Evolutionary conservation across 2,329 filamentous ascomycete species (phyloP).

Genomic region (Penicillium sp.): DNA sequence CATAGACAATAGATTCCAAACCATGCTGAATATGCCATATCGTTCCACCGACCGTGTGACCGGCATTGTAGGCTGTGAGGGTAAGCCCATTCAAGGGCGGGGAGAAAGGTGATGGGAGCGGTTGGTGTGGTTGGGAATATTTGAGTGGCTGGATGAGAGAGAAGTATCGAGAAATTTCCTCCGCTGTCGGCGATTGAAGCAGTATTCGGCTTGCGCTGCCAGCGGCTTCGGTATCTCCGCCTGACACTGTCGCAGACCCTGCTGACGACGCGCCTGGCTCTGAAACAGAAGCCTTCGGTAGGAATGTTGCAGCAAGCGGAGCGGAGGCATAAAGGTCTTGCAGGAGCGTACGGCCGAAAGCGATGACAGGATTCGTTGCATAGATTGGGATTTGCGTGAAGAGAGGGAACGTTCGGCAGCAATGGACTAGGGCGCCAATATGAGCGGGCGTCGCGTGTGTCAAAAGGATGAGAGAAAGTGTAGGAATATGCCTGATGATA

Average conservation of each 20-base stretch:
- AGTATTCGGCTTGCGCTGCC: constrained; percentile 41
- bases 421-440: constrained; percentile 86
- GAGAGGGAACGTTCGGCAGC: constrained; percentile 88
- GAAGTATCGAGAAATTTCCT: constrained; percentile 90
- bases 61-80: constrained; percentile 92
- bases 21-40: constrained; percentile 99
- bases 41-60: constrained; percentile 88
- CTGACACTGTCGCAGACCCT: constrained; percentile 26
- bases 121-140: constrained; percentile 93
- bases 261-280: constrained; percentile 42
- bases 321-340: constrained; percentile 89
- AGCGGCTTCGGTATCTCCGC: constrained; percentile 25
- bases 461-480: constrained; percentile 82
- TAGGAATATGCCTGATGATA: constrained; percentile 65
- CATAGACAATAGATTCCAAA: constrained; percentile 92
- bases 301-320: constrained; percentile 74
- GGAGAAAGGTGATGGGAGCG: constrained; percentile 74
- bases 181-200: constrained; percentile 62
- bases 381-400: constrained; percentile 91
- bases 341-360: constrained; percentile 78
- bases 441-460: constrained; percentile 89
- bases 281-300: constrained; percentile 63
- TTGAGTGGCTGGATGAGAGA: constrained; percentile 83
- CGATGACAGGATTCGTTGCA: constrained; percentile 85
- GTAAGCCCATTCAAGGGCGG: constrained; percentile 83